Evolutionary conservation across 2,329 filamentous ascomycete genomes (phyloP).

Genomic region (Colletotrichum karsti): DNA sequence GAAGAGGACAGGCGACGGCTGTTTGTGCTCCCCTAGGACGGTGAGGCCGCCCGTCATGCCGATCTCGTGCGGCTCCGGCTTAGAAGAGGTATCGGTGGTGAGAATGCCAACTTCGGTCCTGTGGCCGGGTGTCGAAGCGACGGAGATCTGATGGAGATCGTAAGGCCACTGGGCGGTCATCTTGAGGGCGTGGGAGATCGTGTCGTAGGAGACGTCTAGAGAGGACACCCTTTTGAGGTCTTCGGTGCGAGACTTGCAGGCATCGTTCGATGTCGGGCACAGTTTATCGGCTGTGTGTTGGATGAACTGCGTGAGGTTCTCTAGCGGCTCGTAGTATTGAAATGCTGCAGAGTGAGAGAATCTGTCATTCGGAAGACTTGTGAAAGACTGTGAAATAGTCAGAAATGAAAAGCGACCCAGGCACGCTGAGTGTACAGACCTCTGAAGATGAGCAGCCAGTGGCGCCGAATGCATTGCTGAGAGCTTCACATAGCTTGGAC

Average conservation of each 20-base stretch:
- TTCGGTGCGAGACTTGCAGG: conserved; percentile 59
- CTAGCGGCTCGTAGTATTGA: conserved; percentile 76
- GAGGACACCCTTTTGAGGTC: conserved; percentile 62
- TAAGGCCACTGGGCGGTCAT: conserved; percentile 72
- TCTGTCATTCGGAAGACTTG: conserved; percentile 56
- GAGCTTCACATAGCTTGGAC: conserved; percentile 62
- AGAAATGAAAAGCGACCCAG: background rate
- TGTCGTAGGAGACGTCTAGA: conserved; percentile 81
- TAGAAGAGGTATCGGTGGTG: conserved; percentile 66
- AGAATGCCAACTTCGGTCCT: conserved; percentile 86
- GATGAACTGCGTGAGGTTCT: conserved; percentile 63
- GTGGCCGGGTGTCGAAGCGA: conserved; percentile 51
- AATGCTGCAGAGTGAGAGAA: conserved; percentile 56
- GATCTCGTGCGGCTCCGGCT: conserved; percentile 75
- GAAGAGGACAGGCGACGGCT: conserved; percentile 81
- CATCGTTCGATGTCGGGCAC: conserved; percentile 54
- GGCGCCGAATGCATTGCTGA: conserved; percentile 65
- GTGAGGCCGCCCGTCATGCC: conserved; percentile 81
- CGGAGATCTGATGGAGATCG: conserved; percentile 46
- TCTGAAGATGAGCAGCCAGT: conserved; percentile 58
- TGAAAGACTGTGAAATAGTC: conserved; percentile 59
- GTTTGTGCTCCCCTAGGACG: conserved; percentile 78
- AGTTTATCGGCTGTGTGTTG: conserved; percentile 59
- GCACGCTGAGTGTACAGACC: background rate
- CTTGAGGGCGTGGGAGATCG: conserved; percentile 70